Percentiles rank a stretch among this genome's conserved stretches.
phyloP scores from a whole-genome alignment of 2,329 filamentous ascomycete species.

The Rhinocladiella mackenziei region DNA sequence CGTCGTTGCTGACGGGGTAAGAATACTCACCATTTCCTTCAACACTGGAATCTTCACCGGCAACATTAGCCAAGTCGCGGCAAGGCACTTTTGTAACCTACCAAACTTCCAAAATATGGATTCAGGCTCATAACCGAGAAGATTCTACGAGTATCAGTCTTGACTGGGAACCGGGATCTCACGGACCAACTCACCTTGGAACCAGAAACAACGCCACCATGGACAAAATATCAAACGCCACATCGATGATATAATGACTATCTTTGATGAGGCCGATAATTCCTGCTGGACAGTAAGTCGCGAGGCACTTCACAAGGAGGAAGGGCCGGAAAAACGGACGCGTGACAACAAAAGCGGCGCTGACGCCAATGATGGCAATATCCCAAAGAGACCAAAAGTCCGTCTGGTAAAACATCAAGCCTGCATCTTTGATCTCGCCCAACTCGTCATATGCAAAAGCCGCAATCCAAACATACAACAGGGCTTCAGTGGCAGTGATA shows the following conservation, averaged over 20 bases:
- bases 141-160: conserved; percentile 50
- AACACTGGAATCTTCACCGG: conserved; percentile 68
- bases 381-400: conserved; percentile 79
- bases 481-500: conserved; percentile 65
- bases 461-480: conserved; percentile 80
- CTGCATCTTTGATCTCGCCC: conserved; percentile 79
- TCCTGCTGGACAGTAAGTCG: conserved; percentile 46
- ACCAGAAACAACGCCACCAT: conserved; percentile 87
- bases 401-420: conserved; percentile 76
- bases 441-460: conserved; percentile 86
- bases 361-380: conserved; percentile 69
- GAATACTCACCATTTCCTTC: conserved; percentile 71
- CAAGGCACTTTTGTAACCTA: conserved; percentile 31
- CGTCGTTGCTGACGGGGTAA: background rate
- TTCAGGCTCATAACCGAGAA: conserved; percentile 83
- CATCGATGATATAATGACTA: conserved; percentile 63
- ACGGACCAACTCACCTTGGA: conserved; percentile 50
- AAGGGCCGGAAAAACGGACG: conserved; percentile 51
- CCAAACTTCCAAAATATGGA: conserved; percentile 80
- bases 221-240: conserved; percentile 83
- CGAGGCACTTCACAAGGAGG: conserved; percentile 1
- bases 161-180: conserved; percentile 5
- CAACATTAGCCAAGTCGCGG: background rate
- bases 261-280: conserved; percentile 61
- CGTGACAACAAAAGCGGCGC: conserved; percentile 65